Evolutionary conservation across 1,284 basidiomycete species (phyloP).

Genomic region (Somion occarium): DNA sequence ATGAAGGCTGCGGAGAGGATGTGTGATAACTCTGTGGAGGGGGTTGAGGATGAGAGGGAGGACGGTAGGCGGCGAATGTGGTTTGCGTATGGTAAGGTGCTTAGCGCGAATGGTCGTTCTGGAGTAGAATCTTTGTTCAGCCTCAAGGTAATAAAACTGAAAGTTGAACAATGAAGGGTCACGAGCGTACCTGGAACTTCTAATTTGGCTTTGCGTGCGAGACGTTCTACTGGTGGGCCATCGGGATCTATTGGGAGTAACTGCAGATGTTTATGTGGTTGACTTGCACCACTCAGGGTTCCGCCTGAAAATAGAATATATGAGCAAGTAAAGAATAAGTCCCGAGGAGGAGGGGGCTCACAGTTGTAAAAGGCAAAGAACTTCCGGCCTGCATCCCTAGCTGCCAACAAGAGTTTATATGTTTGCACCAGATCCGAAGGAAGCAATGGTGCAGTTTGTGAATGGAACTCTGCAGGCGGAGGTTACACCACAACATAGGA

Average conservation of each 20-base stretch:
- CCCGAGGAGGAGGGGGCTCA: conserved; percentile 22
- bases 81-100: conserved; percentile 72
- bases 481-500: background rate
- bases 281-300: conserved; percentile 78
- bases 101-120: conserved; percentile 74
- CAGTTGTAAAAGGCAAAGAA: conserved; percentile 88
- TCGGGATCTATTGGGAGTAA: conserved; percentile 63
- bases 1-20: conserved; percentile 64
- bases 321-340: background rate
- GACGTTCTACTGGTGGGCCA: conserved; percentile 70
- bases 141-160: background rate
- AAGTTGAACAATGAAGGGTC: background rate
- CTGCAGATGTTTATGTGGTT: conserved; percentile 85
- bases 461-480: conserved; percentile 52
- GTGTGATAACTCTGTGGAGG: conserved; percentile 47
- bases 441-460: conserved; percentile 73
- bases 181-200: conserved; percentile 51
- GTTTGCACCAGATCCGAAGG: conserved; percentile 74
- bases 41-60: conserved; percentile 36
- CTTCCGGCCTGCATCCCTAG: conserved; percentile 49
- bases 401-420: conserved; percentile 68
- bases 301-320: conserved; percentile 67
- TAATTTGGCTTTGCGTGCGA: conserved; percentile 54
- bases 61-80: conserved; percentile 62
- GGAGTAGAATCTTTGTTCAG: conserved; percentile 8